Evolutionary conservation across 768 basidiomycete genomes (phyloP), one percentile per base, ranked within the genome.

Genomic region (Rubroboletus satanas): DNA sequence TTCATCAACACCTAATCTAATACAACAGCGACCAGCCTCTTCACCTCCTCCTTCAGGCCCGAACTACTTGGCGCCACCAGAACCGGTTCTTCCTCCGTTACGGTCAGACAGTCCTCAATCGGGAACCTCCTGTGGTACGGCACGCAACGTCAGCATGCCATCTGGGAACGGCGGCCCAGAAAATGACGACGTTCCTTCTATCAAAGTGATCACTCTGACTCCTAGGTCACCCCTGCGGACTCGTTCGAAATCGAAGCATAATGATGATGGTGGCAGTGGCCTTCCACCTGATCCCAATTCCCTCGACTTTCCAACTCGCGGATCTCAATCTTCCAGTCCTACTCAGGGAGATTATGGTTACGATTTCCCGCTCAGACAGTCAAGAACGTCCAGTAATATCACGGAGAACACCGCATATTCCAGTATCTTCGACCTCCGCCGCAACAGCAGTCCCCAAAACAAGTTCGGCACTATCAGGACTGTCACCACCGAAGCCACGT

Each of bases 381-480:
- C 87, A 26, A 73, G 85, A 46, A 81, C 81, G 11, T 85, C 86
- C 7, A 83, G 79, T 56, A 77, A 75, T 60, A 72, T 82, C 69
- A 85, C 84, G 31, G 84, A 87, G 49, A 68, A 70, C 42, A 76
- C 75, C 3, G 62, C 64, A n/a, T 77, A 82, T 64, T 88, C 88
- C 49, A 88, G 85, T 58, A 71, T 87, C 54, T 73, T 87, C 50
- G 85, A 87, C 65, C 71, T 73, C 49, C 73, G 72, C 53, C 73
- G 73, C 51, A 74, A 71, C 50, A 75, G 71, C 47, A 71, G 70
- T 53, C 74, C 71, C 41, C 74, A 75, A 58, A 84, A 81, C 65
- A 85, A 82, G 66, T 92, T 83, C 69, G 88, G 84, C 39, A 93
- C 90, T 11, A 83, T 92, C 57, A 78, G 88, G 63, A 91, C 90